A percentile compares a stretch with the other conserved stretches of the same genome.
Evolutionary conservation across 805 yeast species (phyloP).

Genomic region (Clavispora fructus): DNA sequence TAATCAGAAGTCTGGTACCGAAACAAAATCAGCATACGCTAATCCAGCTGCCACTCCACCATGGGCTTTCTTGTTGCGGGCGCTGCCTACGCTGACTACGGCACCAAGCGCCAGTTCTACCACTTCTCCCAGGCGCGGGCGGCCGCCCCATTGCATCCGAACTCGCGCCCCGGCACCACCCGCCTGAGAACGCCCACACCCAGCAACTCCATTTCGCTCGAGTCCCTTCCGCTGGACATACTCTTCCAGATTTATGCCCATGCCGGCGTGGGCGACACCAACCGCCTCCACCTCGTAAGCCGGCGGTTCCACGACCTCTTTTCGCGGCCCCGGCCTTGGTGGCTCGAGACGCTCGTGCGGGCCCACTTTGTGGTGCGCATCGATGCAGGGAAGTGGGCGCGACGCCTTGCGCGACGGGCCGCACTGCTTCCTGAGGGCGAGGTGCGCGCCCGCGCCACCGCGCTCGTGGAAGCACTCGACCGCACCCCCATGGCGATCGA

Average conservation of each 20-base stretch:
- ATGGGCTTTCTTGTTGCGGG: neutral
- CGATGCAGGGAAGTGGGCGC: neutral
- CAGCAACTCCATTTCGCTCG: slow-evolving; percentile 12
- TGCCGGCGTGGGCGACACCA: slow-evolving; percentile 25
- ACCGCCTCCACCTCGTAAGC: slow-evolving; percentile 32
- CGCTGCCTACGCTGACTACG: neutral
- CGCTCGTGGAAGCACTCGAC: slow-evolving; percentile 2
- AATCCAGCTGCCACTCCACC: neutral
- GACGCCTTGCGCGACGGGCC: neutral
- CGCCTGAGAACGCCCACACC: neutral
- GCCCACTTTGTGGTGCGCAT: slow-evolving; percentile 14
- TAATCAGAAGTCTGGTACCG: too few species aligned
- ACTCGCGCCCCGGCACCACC: neutral
- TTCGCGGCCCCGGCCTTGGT: slow-evolving; percentile 1
- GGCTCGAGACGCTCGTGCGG: slow-evolving; percentile 18
- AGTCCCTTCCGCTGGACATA: slow-evolving; percentile 40
- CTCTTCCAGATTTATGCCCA: slow-evolving; percentile 32
- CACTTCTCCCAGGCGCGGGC: neutral
- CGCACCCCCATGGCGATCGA: slow-evolving; percentile 5
- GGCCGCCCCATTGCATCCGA: neutral
- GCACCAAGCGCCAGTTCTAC: neutral
- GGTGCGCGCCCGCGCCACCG: slow-evolving; percentile 1
- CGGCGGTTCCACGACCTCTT: slow-evolving; percentile 24
- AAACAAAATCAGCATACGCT: too few species aligned
- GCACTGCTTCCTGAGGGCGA: neutral